Percentiles rank a stretch among this genome's conserved stretches.
Conservation (phyloP, 305 asterid species). For the Solanum hybrid region DNA sequence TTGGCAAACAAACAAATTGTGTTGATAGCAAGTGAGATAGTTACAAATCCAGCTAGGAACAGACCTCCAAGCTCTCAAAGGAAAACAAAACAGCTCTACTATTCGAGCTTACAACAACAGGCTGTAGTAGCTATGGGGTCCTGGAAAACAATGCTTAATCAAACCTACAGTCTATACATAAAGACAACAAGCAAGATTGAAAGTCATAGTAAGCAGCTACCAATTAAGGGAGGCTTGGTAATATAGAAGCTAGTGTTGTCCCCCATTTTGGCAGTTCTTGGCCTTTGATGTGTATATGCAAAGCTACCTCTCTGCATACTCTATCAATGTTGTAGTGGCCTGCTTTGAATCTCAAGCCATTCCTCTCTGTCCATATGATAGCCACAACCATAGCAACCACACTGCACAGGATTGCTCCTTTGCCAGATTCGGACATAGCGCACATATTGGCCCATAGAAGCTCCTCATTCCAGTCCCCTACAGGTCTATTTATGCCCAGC, state of each 20-base stretch:
- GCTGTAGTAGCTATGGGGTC: background rate
- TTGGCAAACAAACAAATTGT: background rate
- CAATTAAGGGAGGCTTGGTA: background rate
- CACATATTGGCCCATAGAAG: background rate
- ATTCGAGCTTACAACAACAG: background rate
- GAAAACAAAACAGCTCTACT: background rate
- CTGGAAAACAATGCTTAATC: background rate
- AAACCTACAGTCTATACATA: background rate
- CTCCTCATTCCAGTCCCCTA: background rate
- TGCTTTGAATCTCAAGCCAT: background rate
- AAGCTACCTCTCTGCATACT: background rate
- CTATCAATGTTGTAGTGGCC: background rate
- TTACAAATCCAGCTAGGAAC: background rate
- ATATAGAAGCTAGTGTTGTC: background rate
- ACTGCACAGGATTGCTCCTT: background rate
- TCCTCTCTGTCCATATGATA: background rate
- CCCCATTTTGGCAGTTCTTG: background rate
- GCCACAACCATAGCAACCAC: background rate
- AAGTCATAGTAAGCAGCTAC: background rate
- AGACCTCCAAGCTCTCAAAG: background rate
- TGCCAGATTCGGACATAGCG: background rate
- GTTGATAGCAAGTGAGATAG: background rate
- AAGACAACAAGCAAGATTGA: background rate
- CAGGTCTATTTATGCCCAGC: background rate
- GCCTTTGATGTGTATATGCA: background rate